Evolutionary conservation across 495 filamentous ascomycete species (phyloP).

Genomic region (Penicillium simplicissimum): DNA sequence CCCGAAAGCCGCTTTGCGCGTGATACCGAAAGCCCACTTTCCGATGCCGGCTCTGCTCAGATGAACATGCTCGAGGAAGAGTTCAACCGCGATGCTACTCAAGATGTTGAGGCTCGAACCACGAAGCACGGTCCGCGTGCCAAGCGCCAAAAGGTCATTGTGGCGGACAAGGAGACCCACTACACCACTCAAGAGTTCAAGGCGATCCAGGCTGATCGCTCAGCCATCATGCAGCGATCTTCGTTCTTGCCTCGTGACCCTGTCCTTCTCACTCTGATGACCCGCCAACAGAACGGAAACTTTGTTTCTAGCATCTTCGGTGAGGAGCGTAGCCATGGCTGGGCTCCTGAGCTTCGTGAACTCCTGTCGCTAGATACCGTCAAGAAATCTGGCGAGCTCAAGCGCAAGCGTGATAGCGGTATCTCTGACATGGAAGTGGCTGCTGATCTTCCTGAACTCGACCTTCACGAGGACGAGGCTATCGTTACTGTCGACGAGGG

Average conservation of each 20-base stretch:
- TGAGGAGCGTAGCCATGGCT: constrained; percentile 70
- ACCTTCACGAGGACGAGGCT: constrained; percentile 65
- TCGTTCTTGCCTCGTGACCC: constrained; percentile 84
- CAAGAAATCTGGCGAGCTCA: constrained; percentile 74
- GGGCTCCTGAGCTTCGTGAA: constrained; percentile 89
- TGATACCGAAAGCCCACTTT: constrained; percentile 51
- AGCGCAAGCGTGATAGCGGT: constrained; percentile 91
- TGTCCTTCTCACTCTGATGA: constrained; percentile 80
- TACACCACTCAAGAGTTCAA: constrained; percentile 63
- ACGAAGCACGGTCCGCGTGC: constrained; percentile 63
- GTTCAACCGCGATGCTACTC: constrained; percentile 55
- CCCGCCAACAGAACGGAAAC: constrained; percentile 81
- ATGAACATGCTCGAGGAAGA: constrained; percentile 55
- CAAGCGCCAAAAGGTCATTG: constrained; percentile 76
- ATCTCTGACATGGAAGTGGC: constrained; percentile 74
- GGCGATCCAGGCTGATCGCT: constrained; percentile 74
- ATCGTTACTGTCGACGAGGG: constrained; percentile 47
- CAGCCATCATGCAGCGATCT: constrained; percentile 75
- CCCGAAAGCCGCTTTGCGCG: constrained; percentile 62
- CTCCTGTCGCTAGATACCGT: constrained; percentile 82
- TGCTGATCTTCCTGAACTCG: constrained; percentile 66
- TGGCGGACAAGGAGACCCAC: constrained; percentile 65
- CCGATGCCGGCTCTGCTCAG: constrained; percentile 35
- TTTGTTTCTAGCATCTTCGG: constrained; percentile 79
- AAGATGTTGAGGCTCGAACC: constrained; percentile 59